phyloP scores from a whole-genome alignment of 2,329 filamentous ascomycete species.

The Aureobasidium sp. region DNA sequence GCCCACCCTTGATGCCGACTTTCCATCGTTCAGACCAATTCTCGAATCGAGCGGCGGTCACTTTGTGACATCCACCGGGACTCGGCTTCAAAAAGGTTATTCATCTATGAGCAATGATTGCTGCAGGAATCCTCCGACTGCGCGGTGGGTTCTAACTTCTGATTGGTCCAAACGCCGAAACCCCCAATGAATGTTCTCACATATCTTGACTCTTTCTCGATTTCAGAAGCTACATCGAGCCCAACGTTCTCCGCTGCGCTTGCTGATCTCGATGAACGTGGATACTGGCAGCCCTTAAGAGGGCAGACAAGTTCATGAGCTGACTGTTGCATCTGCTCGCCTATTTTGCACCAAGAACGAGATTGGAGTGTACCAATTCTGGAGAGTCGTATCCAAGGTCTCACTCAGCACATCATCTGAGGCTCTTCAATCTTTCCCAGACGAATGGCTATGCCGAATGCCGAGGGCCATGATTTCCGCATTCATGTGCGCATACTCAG shows the following conservation, averaged over 20 bases:
- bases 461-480: not conserved
- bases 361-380: no score
- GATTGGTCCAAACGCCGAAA: not conserved
- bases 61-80: not conserved
- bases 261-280: not conserved
- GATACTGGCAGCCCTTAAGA: not conserved
- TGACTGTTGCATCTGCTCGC: conserved; percentile 2
- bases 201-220: not conserved
- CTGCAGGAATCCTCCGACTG: not conserved
- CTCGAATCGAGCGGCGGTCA: not conserved
- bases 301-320: not conserved
- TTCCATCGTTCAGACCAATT: not conserved
- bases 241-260: not conserved
- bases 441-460: not conserved
- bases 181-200: not conserved
- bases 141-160: not conserved
- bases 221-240: not conserved
- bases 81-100: not conserved
- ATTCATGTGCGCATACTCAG: not conserved
- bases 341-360: not conserved
- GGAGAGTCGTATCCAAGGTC: not conserved
- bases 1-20: not conserved
- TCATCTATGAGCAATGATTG: not conserved
- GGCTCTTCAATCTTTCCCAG: not conserved
- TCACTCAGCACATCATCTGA: not conserved